Evolutionary conservation across 495 filamentous ascomycete species (phyloP), one percentile per base, ranked within the genome.

Genomic region (Penicillium cosmopolitanum): DNA sequence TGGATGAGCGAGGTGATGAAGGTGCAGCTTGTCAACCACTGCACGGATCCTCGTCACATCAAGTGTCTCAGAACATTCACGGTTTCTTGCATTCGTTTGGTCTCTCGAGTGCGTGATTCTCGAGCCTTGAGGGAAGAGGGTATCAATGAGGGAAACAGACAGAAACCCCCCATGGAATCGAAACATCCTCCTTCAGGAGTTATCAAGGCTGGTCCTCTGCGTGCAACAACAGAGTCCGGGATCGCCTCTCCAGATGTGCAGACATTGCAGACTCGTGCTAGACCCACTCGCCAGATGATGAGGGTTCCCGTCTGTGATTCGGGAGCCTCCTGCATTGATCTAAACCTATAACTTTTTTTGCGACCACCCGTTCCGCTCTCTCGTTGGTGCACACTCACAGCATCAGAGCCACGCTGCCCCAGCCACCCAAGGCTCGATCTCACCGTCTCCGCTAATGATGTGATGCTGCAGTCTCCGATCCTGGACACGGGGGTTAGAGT

Each of bases 391-490:
- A 57, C 33, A 51, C 50, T 58, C 55, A 63, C 58, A 55, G 57
- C 47, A 60, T 54, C 31, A 63, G 56, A 68, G 64, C 67, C 64
- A 70, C 58, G 58, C 48, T 57, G 47, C 50, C 56, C 65, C 62
- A 70, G 67, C 68, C 68, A 69, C 68, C 68, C 44, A 62, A 61
- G 68, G 66, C 66, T 67, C 66, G 68, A 68, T 70, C 65, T 65
- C 60, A 65, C 54, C 64, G 67, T 68, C 60, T 70, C 74, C 67
- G 67, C 71, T 74, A 74, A 77, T 77, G 58, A 70, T 61, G 62
- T 69, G 62, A 60, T 61, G 57, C 53, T 62, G 34, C 51, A 16
- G 57, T 56, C 58, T 63, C 38, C 55, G 56, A 61, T 63, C 51
- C 51, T 58, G 58, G 58, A 59, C 6, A 57, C 42, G 43, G 42